Conservation (phyloP, 2,329 filamentous ascomycete species). For the Lecanicillium sp. region DNA sequence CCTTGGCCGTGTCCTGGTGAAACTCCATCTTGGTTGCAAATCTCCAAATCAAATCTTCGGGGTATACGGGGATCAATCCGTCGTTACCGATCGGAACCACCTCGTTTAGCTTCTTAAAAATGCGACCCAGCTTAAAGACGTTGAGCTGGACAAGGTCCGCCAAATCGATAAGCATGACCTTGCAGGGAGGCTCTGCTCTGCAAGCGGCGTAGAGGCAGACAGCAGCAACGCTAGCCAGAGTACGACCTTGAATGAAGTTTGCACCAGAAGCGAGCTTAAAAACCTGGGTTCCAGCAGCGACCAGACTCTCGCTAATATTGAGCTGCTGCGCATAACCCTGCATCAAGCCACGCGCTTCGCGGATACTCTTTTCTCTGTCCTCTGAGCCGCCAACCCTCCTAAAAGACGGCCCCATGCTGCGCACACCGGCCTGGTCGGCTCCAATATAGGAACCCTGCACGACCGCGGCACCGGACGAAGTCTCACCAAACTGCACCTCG, state of each 20-base stretch:
- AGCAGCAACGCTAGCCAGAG: conserved; percentile 77
- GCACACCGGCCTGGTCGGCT: conserved; percentile 74
- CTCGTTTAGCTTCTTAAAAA: conserved; percentile 76
- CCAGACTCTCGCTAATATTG: conserved; percentile 50
- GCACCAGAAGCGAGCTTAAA: conserved; percentile 68
- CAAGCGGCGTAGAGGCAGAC: conserved; percentile 87
- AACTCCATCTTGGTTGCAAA: conserved; percentile 93
- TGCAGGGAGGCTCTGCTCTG: conserved; percentile 68
- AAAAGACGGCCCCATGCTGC: conserved; percentile 56
- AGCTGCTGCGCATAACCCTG: conserved; percentile 54
- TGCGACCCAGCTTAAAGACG: conserved; percentile 83
- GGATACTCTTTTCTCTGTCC: conserved; percentile 51
- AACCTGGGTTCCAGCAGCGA: conserved; percentile 59
- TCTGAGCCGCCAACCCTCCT: conserved; percentile 49
- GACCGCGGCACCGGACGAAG: conserved; percentile 72
- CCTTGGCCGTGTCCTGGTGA: conserved; percentile 67
- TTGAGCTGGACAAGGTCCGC: conserved; percentile 78
- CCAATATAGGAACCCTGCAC: conserved; percentile 86
- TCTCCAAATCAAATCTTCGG: conserved; percentile 84
- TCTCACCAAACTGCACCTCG: conserved; percentile 88
- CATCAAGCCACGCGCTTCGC: conserved; percentile 50
- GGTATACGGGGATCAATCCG: conserved; percentile 60
- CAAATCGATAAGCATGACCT: conserved; percentile 90
- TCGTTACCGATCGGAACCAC: conserved; percentile 62
- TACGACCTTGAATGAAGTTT: conserved; percentile 80